phyloP scores from a whole-genome alignment of 345 rosid species.

The Cardamine occulta region DNA sequence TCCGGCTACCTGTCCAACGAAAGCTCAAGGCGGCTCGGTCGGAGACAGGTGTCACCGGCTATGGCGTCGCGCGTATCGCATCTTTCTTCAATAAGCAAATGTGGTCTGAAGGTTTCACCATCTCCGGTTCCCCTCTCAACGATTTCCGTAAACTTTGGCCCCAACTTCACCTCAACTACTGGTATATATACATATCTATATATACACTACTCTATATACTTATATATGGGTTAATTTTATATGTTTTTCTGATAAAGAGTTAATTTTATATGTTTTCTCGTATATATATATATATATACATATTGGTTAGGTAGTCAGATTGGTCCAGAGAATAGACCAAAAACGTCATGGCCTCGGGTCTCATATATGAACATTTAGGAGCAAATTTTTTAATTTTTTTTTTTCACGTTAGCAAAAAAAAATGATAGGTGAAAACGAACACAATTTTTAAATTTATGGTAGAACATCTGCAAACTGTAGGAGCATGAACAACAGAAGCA shows the following conservation, averaged over 20 bases:
- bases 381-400: neutral
- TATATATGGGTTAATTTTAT: neutral
- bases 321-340: neutral
- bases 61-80: conserved; percentile 73
- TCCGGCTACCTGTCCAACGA: conserved; percentile 61
- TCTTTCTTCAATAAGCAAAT: conserved; percentile 67
- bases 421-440: neutral
- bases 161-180: conserved; percentile 51
- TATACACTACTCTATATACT: conserved; percentile 11
- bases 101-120: conserved; percentile 98
- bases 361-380: neutral
- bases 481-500: conserved; percentile 26
- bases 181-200: conserved; percentile 48
- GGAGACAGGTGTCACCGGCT: conserved; percentile 61
- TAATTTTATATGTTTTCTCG: neutral
- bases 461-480: neutral
- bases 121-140: conserved; percentile 63
- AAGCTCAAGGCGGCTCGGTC: conserved; percentile 64
- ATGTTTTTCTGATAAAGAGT: neutral
- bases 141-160: conserved; percentile 84
- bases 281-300: neutral
- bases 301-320: neutral
- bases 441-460: neutral
- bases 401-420: neutral
- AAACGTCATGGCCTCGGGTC: neutral